These are phyloP conservation scores for Scytalidium sp. DNA, from an alignment of 2,329 filamentous ascomycete genomes.

Conservation along the genomic window DNA sequence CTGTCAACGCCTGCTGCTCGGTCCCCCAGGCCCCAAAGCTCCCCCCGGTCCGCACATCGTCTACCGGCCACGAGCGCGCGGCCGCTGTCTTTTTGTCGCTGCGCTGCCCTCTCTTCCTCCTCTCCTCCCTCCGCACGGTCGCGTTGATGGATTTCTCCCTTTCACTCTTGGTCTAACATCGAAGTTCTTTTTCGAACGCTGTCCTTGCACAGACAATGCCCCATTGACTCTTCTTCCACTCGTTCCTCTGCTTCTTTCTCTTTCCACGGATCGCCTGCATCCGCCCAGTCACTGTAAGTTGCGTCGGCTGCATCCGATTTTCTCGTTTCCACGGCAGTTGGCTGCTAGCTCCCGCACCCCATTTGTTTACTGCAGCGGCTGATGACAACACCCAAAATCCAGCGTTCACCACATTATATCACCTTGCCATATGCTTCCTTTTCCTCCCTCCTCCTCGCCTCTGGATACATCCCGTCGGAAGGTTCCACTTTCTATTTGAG, in stretches of 20 bases:
- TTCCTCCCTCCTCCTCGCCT: not conserved
- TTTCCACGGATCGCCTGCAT: not conserved
- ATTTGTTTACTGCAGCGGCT: not conserved
- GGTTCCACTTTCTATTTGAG: not conserved
- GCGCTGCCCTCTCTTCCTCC: not conserved
- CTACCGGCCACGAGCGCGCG: not conserved
- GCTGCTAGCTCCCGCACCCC: not conserved
- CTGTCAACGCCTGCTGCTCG: too few species aligned
- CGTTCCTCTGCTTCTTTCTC: not conserved
- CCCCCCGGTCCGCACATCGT: too few species aligned
- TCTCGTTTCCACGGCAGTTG: not conserved
- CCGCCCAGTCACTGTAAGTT: not conserved
- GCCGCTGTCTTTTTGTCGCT: not conserved
- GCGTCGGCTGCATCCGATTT: not conserved
- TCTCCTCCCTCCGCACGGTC: not conserved
- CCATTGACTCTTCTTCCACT: not conserved
- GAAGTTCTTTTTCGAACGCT: not conserved
- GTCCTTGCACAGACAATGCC: not conserved
- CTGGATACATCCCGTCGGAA: not conserved
- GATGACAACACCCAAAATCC: not conserved
- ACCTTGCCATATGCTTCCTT: not conserved
- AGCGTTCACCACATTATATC: not conserved
- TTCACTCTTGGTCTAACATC: not conserved
- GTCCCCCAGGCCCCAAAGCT: not conserved
- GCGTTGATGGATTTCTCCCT: not conserved